Conservation (phyloP, 331 rosid genomes). For the Saraca asoca region DNA sequence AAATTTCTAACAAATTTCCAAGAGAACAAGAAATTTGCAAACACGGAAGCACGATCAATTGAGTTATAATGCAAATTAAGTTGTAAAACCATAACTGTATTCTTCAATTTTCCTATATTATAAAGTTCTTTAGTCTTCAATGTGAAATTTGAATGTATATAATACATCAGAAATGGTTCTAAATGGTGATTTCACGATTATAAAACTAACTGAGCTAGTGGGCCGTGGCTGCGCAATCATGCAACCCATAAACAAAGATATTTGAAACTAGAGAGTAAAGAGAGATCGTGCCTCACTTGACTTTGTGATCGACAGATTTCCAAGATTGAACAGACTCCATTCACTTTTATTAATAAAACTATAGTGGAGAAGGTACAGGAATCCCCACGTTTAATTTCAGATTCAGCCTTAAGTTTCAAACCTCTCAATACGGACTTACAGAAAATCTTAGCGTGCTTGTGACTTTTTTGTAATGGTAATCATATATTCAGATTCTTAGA, state of each 20-base stretch:
- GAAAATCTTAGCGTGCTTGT: not conserved
- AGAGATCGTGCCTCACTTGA: slow-evolving; percentile 33
- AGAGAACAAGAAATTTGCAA: no score
- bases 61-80: no score
- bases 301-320: slow-evolving; percentile 21
- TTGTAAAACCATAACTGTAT: no score
- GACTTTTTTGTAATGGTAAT: not conserved
- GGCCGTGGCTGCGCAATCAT: slow-evolving; percentile 38
- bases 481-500: not conserved
- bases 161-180: no score
- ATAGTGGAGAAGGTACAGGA: slow-evolving; percentile 35
- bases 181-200: no score
- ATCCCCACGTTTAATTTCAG: slow-evolving; percentile 23
- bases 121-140: no score
- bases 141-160: no score
- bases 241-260: slow-evolving; percentile 16
- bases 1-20: no score
- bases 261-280: slow-evolving; percentile 1
- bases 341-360: slow-evolving; percentile 21
- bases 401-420: slow-evolving; percentile 22
- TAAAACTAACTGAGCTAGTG: no score
- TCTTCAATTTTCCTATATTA: no score
- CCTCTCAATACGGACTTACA: not conserved
- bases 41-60: no score
- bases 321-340: slow-evolving; percentile 38